These are phyloP conservation scores for Neofusicoccum cordaticola DNA, from an alignment of 2,329 filamentous ascomycete genomes.

Conservation along the genomic window DNA sequence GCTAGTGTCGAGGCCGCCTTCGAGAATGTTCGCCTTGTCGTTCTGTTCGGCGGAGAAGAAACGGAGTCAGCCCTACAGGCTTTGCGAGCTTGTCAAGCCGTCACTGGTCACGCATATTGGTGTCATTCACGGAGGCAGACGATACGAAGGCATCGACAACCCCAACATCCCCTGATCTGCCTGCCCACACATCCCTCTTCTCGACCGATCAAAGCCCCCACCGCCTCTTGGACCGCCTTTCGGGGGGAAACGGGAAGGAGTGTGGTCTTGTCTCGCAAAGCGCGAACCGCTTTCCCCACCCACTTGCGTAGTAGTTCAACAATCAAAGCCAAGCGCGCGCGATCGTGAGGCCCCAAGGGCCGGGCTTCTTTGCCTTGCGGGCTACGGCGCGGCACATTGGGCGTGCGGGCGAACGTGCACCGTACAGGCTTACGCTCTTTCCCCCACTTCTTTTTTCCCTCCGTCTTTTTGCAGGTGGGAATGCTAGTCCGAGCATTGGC, in stretches of 20 bases:
- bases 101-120: too few species aligned
- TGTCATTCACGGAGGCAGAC: too few species aligned
- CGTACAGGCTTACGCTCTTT: background rate
- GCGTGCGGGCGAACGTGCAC: conserved; percentile 2
- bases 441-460: background rate
- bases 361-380: background rate
- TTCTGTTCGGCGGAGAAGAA: too few species aligned
- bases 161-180: background rate
- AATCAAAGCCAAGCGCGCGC: background rate
- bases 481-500: background rate
- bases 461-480: background rate
- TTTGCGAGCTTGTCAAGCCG: too few species aligned
- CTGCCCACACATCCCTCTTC: too few species aligned
- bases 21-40: background rate
- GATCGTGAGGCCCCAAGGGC: background rate
- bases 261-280: background rate
- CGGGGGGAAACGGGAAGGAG: conserved; percentile 11
- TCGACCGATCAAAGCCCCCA: too few species aligned
- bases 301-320: background rate
- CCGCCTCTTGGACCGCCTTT: conserved; percentile 4
- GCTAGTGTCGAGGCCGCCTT: background rate
- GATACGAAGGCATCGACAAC: background rate
- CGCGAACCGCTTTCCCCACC: background rate
- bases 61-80: too few species aligned
- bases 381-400: background rate